Evolutionary conservation across 148 eudicot genomes (phyloP).

Genomic region (Salicornia ramosissima): DNA sequence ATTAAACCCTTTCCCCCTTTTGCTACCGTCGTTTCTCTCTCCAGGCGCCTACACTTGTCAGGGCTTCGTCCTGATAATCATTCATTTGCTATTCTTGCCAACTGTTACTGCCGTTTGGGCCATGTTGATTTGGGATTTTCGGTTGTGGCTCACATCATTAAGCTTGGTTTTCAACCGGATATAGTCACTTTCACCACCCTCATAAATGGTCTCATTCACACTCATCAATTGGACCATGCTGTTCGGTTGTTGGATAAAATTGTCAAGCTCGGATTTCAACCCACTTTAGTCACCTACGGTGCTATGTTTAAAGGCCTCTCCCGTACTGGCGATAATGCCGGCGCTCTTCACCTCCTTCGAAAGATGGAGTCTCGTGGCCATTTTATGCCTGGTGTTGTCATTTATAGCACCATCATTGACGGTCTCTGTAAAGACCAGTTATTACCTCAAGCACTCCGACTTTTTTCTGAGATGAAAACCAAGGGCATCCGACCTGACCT

Average conservation of each 20-base stretch:
- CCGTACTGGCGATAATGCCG: neutral
- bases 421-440: constrained; percentile 14
- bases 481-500: constrained; percentile 11
- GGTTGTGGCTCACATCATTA: neutral
- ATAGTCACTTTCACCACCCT: constrained; percentile 1
- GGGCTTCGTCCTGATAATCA: neutral
- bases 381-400: constrained; percentile 2
- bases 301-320: constrained; percentile 7
- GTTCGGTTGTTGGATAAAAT: constrained; percentile 6
- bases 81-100: constrained; percentile 3
- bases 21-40: neutral
- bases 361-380: constrained; percentile 8
- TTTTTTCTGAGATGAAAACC: constrained; percentile 19
- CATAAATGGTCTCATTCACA: constrained; percentile 5
- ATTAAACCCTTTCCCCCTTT: neutral
- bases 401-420: constrained; percentile 20
- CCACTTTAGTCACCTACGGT: neutral
- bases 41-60: neutral
- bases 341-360: constrained; percentile 13
- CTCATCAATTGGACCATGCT: neutral
- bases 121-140: constrained; percentile 15
- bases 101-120: neutral
- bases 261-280: constrained; percentile 11
- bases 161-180: neutral
- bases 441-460: constrained; percentile 1